Evolutionary conservation across 768 basidiomycete genomes (phyloP).

Genomic region (Rhodocollybia butyracea): DNA sequence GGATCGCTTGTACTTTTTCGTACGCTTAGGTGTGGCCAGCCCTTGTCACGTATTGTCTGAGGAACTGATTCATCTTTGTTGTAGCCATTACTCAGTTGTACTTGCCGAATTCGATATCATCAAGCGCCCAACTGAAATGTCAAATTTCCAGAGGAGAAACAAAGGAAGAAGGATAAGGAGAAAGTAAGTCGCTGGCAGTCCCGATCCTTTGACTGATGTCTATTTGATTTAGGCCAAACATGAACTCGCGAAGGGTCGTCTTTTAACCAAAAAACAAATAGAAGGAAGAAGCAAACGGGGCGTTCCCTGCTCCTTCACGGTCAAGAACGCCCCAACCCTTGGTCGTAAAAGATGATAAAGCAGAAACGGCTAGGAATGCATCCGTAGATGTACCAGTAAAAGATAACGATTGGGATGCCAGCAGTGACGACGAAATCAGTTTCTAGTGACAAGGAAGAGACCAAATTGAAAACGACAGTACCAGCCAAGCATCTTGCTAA

Average conservation of each 20-base stretch:
- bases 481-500: slow-evolving; percentile 23
- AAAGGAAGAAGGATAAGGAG: slow-evolving; percentile 83
- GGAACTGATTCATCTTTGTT: too few relatives aligned
- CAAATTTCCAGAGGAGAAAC: slow-evolving; percentile 85
- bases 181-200: slow-evolving; percentile 48
- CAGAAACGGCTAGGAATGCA: slow-evolving; percentile 17
- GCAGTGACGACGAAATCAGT: slow-evolving; percentile 53
- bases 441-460: slow-evolving; percentile 42
- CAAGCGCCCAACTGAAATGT: too few relatives aligned
- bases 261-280: slow-evolving; percentile 92
- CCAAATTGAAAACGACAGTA: slow-evolving; percentile 6
- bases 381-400: slow-evolving; percentile 32
- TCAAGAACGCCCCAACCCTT: slow-evolving; percentile 45
- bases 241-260: slow-evolving; percentile 84
- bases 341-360: not conserved
- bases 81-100: too few relatives aligned
- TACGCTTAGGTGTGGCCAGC: too few relatives aligned
- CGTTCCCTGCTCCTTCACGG: slow-evolving; percentile 53
- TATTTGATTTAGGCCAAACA: slow-evolving; percentile 68
- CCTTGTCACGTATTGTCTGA: too few relatives aligned
- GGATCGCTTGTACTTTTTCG: too few relatives aligned
- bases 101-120: too few relatives aligned
- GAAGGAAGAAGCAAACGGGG: slow-evolving; percentile 75
- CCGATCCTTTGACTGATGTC: not conserved
- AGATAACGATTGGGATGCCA: slow-evolving; percentile 73